These are phyloP conservation scores for Astragalus glycyphyllos DNA, from an alignment of 306 rosid species.

Conservation along the genomic window DNA sequence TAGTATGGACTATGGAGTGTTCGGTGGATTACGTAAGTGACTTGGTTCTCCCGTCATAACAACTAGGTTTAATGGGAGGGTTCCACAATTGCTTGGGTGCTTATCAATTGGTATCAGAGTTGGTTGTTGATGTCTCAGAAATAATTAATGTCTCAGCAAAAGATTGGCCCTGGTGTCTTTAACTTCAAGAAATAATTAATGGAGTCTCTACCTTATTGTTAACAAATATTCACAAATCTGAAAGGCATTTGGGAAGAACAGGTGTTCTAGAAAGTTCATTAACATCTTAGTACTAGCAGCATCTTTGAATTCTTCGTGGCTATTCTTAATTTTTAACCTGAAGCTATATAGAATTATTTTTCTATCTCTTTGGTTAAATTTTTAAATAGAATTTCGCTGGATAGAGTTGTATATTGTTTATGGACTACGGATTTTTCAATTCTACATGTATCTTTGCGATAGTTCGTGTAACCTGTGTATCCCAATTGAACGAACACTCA, in stretches of 20 bases:
- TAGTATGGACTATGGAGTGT: too few species aligned
- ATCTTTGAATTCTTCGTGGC: neutral
- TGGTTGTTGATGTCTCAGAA: too few species aligned
- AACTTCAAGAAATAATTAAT: neutral
- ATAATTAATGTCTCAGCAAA: neutral
- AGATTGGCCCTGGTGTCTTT: neutral
- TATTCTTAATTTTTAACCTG: constrained; percentile 6
- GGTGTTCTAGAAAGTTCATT: neutral
- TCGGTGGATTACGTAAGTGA: too few species aligned
- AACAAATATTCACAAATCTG: constrained; percentile 1
- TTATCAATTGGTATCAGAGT: too few species aligned
- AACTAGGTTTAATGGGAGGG: too few species aligned
- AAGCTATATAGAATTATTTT: neutral
- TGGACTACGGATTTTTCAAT: neutral
- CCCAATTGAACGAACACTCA: constrained; percentile 8
- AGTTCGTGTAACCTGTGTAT: constrained; percentile 21
- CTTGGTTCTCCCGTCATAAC: too few species aligned
- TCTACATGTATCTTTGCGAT: constrained; percentile 4
- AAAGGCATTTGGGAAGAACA: constrained; percentile 11
- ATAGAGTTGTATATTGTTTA: constrained; percentile 17
- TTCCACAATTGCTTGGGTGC: too few species aligned
- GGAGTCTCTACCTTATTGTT: neutral
- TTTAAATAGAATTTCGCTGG: neutral
- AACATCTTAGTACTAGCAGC: neutral
- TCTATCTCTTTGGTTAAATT: neutral